Percentiles rank a stretch among this genome's conserved stretches.
These are phyloP conservation scores for Ophiostoma ulmi DNA, from an alignment of 2,329 filamentous ascomycete species.

Conservation along the genomic window DNA sequence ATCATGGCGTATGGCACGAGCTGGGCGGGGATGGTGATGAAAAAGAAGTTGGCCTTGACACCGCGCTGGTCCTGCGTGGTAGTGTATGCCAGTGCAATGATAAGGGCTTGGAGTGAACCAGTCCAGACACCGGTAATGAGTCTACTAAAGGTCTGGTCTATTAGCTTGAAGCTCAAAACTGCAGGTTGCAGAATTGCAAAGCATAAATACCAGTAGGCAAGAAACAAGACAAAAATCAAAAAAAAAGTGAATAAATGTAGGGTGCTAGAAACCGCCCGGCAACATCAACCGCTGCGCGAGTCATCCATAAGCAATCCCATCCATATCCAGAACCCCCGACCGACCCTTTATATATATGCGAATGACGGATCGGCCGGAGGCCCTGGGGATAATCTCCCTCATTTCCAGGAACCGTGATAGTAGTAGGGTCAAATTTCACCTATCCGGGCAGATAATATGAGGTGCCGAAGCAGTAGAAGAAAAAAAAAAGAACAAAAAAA, in stretches of 20 bases:
- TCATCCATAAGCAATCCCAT: conserved; percentile 71
- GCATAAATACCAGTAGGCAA: background rate
- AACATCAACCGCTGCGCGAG: conserved; percentile 53
- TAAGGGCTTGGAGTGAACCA: conserved; percentile 59
- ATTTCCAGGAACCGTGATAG: conserved; percentile 79
- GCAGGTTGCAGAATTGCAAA: background rate
- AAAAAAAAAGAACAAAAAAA: conserved; percentile 7
- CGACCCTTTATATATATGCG: conserved; percentile 55
- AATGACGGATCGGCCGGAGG: conserved; percentile 59
- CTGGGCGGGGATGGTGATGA: conserved; percentile 78
- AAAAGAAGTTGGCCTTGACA: conserved; percentile 68
- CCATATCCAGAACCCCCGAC: conserved; percentile 62
- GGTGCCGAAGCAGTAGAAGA: conserved; percentile 32
- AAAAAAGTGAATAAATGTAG: conserved; percentile 51
- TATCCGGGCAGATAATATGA: conserved; percentile 75
- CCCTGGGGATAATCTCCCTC: conserved; percentile 72
- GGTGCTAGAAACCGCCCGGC: conserved; percentile 56
- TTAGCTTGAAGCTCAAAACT: conserved; percentile 26
- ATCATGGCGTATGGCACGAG: conserved; percentile 78
- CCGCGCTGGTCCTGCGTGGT: conserved; percentile 80
- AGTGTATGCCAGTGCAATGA: conserved; percentile 77
- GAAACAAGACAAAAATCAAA: background rate
- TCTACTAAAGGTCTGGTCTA: conserved; percentile 39
- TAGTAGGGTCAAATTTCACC: conserved; percentile 52
- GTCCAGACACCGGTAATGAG: conserved; percentile 51